Evolutionary conservation across 352 stramenopile genomes (phyloP).

Genomic region (Globisporangium lucens): DNA sequence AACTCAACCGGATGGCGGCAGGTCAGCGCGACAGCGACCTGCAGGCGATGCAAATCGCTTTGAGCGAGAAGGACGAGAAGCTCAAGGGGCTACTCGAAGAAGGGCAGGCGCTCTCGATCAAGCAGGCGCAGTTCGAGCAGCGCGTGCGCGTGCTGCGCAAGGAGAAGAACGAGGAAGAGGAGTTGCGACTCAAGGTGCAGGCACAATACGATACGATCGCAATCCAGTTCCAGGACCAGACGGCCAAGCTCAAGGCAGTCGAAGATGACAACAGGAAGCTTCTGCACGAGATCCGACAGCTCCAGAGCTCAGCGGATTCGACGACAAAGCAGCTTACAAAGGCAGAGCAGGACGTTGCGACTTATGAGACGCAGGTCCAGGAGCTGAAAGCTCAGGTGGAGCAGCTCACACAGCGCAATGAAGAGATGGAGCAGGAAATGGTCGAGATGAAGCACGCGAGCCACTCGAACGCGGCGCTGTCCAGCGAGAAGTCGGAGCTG

Average conservation of each 20-base stretch:
- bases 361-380: constrained; percentile 21
- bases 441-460: constrained; percentile 36
- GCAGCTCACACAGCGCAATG: constrained; percentile 30
- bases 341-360: constrained; percentile 23
- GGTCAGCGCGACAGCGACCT: constrained; percentile 44
- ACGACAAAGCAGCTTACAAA: constrained; percentile 30
- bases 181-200: constrained; percentile 49
- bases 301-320: constrained; percentile 21
- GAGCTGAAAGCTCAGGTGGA: constrained; percentile 25
- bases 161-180: constrained; percentile 78
- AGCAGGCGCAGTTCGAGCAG: constrained; percentile 73
- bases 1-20: constrained; percentile 44
- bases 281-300: constrained; percentile 32
- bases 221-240: constrained; percentile 46
- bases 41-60: constrained; percentile 51
- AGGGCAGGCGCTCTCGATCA: constrained; percentile 71
- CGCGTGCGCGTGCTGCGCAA: constrained; percentile 63
- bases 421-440: constrained; percentile 35
- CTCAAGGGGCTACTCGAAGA: constrained; percentile 67
- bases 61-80: constrained; percentile 74
- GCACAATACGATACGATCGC: constrained; percentile 46
- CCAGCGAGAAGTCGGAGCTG: constrained; percentile 50
- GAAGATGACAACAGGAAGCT: constrained; percentile 55
- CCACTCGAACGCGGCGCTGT: constrained; percentile 48
- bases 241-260: constrained; percentile 35